Evolutionary conservation across 2,329 filamentous ascomycete genomes (phyloP), one percentile per base, ranked within the genome.

Genomic region (Trichophyton simii): DNA sequence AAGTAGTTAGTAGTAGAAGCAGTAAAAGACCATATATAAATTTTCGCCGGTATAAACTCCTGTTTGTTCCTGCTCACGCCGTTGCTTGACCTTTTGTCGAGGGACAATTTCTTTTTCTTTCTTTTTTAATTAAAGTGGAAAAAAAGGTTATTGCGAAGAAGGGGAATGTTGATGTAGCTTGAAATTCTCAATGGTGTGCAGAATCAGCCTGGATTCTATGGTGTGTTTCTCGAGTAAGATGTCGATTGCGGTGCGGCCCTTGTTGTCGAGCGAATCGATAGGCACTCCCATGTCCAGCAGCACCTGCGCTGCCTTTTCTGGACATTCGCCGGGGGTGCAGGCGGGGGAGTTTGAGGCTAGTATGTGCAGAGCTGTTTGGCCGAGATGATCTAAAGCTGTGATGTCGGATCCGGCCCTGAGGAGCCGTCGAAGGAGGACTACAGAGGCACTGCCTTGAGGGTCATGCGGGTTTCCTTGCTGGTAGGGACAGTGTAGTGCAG

Each of bases 191-290:
- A 58, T 58, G 28, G 55, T 44, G 15, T 58, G 55, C 6, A 58
- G 55, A 42, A 58, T 58, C 55, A 58, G 55, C 28, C 55, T 20
- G 11, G 55, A 41, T 44, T 58, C 55, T 41, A 58, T 58, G 13
- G 34, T 58, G 55, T 28, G 20, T 58, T 58, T 58, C 15, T 44
- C 55, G 6, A 42, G 34, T 20, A 58, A 25, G 13, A 58, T 58
- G 18, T 58, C 55, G 4, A 44, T 44, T 15, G 55, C 55, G 13
- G 55, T 58, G n/a, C 41, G 55, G 9, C 55, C 55, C 18, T 58
- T 58, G 22, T 11, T n/a, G 25, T 58, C 55, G 22, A 58, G 36
- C 5, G 55, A 34, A n/a, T 58, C 55, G 13, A 58, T 25, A 2
- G 41, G 34, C 13, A 58, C 55, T 34, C 55, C 55, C 41, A 31